A percentile compares a stretch with the other conserved stretches of the same genome.
phyloP scores from a whole-genome alignment of 768 basidiomycete genomes.

The Filobasidium wieringae region DNA sequence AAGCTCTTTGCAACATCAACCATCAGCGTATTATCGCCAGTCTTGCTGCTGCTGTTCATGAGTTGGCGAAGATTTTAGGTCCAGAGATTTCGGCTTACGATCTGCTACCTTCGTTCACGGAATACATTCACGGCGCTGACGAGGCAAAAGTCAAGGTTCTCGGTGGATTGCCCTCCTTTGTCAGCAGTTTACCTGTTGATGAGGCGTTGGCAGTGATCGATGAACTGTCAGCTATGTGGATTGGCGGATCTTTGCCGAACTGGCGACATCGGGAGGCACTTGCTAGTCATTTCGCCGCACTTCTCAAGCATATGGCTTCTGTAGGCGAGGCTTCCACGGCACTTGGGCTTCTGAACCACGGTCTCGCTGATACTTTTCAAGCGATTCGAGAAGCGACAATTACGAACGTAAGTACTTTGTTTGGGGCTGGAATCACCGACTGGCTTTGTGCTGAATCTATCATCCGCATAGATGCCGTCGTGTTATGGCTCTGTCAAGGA shows the following conservation, averaged over 20 bases:
- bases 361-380: slow-evolving; percentile 66
- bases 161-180: slow-evolving; percentile 53
- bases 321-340: slow-evolving; percentile 45
- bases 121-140: slow-evolving; percentile 48
- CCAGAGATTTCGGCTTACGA: slow-evolving; percentile 55
- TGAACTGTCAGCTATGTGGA: slow-evolving; percentile 48
- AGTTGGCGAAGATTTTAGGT: slow-evolving; percentile 75
- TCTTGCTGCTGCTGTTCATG: slow-evolving; percentile 76
- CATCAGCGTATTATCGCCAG: slow-evolving; percentile 59
- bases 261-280: slow-evolving; percentile 76
- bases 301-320: slow-evolving; percentile 40
- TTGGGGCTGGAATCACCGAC: background rate
- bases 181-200: slow-evolving; percentile 46
- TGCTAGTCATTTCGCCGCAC: slow-evolving; percentile 47
- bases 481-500: slow-evolving; percentile 25
- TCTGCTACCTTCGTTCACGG: slow-evolving; percentile 57
- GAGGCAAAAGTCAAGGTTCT: slow-evolving; percentile 62
- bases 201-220: slow-evolving; percentile 31
- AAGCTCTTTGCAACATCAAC: slow-evolving; percentile 51
- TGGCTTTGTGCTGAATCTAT: background rate
- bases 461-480: slow-evolving; percentile 20
- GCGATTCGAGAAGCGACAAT: slow-evolving; percentile 71
- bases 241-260: slow-evolving; percentile 48
- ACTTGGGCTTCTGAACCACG: slow-evolving; percentile 49
- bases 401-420: slow-evolving; percentile 47